A percentile compares a stretch with the other conserved stretches of the same genome.
Evolutionary conservation across 352 stramenopile genomes (phyloP).

Genomic region (Globisporangium perplexum): DNA sequence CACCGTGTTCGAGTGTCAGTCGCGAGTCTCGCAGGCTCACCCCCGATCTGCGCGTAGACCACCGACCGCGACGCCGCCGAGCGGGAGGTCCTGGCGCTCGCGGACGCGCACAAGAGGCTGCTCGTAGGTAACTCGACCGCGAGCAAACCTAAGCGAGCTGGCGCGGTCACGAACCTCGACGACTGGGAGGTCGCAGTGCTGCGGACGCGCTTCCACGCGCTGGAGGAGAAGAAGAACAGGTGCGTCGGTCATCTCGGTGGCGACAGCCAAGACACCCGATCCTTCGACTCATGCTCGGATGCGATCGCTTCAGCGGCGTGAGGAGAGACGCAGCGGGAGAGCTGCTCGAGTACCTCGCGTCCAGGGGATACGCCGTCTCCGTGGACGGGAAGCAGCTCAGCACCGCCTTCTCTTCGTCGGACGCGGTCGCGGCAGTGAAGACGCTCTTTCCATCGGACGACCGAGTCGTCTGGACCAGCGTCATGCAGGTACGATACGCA

Average conservation of each 20-base stretch:
- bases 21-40: no score
- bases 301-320: conserved; percentile 3
- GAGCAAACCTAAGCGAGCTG: conserved; percentile 7
- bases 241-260: conserved; percentile 9
- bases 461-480: conserved; percentile 6
- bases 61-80: conserved; percentile 20
- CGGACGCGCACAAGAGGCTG: conserved; percentile 24
- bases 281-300: not conserved
- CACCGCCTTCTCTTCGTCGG: not conserved
- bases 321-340: not conserved
- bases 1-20: no score
- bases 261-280: not conserved
- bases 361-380: conserved; percentile 4
- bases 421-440: not conserved
- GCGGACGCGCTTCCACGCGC: conserved; percentile 39
- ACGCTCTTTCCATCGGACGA: conserved; percentile 11
- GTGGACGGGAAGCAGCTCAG: not conserved
- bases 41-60: no score
- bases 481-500: conserved; percentile 10
- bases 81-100: conserved; percentile 39
- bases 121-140: conserved; percentile 5
- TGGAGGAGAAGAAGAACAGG: conserved; percentile 39
- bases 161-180: conserved; percentile 19
- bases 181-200: conserved; percentile 48
- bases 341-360: conserved; percentile 6